A percentile compares a stretch with the other conserved stretches of the same genome.
These are phyloP conservation scores for Citrus sp. DNA, from an alignment of 345 rosid genomes.

Conservation along the genomic window DNA sequence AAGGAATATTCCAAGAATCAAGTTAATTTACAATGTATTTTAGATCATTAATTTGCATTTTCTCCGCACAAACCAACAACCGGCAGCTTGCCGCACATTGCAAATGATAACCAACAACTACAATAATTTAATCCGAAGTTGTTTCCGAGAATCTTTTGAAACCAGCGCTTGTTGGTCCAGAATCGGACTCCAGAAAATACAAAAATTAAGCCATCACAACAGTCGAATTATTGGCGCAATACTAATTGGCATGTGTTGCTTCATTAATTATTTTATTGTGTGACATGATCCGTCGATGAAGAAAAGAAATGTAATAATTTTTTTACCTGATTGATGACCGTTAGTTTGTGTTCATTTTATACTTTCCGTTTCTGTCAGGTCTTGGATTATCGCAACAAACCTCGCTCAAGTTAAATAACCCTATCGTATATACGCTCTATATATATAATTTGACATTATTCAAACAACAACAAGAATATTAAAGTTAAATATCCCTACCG, in stretches of 20 bases:
- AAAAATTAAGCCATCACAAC: no score
- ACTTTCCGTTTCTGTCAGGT: neutral
- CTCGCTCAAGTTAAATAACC: neutral
- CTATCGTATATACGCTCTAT: no score
- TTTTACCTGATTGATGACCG: no score
- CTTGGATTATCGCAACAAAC: neutral
- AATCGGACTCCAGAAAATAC: no score
- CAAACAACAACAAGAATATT: no score
- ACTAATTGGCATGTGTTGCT: no score
- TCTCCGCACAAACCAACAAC: neutral
- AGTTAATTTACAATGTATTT: neutral
- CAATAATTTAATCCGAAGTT: neutral
- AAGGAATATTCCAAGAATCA: neutral
- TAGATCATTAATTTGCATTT: neutral
- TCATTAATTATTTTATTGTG: no score
- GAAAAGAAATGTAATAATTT: neutral
- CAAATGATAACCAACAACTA: neutral
- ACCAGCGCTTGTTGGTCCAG: neutral
- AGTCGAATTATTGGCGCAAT: no score
- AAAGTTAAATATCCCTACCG: no score
- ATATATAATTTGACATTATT: no score
- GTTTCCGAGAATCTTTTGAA: neutral
- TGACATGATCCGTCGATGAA: neutral
- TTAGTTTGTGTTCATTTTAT: no score
- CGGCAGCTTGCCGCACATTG: neutral